Percentiles rank a stretch among this genome's conserved stretches.
Conservation (phyloP, 2,329 filamentous ascomycete species). For the Calcarisporium arbuscula region DNA sequence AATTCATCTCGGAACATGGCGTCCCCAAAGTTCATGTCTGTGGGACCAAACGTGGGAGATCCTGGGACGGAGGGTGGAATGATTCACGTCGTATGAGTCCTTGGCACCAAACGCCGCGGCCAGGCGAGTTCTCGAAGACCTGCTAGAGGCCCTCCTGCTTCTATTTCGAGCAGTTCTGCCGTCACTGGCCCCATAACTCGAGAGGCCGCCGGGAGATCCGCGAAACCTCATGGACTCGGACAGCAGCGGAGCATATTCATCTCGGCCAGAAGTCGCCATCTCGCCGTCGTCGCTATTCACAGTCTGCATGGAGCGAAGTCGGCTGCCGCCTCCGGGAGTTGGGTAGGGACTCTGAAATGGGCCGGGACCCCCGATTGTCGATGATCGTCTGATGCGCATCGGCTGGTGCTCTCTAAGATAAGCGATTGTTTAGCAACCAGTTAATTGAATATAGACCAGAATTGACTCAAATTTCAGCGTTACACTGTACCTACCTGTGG, state of each 20-base stretch:
- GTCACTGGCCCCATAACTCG: constrained; percentile 39
- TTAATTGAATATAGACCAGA: too few species aligned
- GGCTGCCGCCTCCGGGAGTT: constrained; percentile 21
- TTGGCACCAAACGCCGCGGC: constrained; percentile 23
- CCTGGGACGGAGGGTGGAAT: constrained; percentile 63
- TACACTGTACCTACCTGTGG: constrained; percentile 70
- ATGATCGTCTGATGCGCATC: constrained; percentile 59
- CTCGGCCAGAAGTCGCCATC: constrained; percentile 30
- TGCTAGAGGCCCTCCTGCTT: constrained; percentile 43
- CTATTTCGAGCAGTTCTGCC: constrained; percentile 22
- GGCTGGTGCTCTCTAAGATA: constrained; percentile 47
- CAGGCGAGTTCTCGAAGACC: constrained; percentile 42
- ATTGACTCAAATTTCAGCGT: too few species aligned
- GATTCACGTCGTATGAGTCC: constrained; percentile 58
- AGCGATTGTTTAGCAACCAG: too few species aligned
- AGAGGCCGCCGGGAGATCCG: constrained; percentile 16
- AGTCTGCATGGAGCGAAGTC: constrained; percentile 28
- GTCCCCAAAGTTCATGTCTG: constrained; percentile 57
- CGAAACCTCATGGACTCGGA: constrained; percentile 24
- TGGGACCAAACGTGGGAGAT: constrained; percentile 47
- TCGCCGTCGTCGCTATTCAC: constrained; percentile 42
- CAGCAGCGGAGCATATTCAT: constrained; percentile 52
- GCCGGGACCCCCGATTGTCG: constrained; percentile 32
- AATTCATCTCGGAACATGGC: constrained; percentile 66
- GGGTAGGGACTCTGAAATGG: constrained; percentile 29